Evolutionary conservation across 352 stramenopile genomes (phyloP), one percentile per base, ranked within the genome.

Genomic region (Globisporangium canariense): DNA sequence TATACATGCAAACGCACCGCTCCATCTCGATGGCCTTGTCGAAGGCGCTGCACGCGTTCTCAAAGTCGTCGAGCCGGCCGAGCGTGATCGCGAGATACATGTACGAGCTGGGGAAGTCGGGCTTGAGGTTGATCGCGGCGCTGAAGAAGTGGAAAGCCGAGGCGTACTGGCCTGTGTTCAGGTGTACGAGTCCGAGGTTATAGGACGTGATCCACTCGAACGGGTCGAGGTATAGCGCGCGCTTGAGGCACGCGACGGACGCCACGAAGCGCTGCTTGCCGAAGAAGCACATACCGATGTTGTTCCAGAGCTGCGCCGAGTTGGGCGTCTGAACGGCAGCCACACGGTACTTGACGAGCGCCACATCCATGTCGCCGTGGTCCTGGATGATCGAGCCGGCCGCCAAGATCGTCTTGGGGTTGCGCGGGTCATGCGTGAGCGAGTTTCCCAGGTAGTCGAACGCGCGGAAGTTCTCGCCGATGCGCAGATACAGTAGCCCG

Each of bases 231-330:
- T 97, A 98, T 52, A 97, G 60, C 18, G 93, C 93, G 2, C 90
- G 80, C 74, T 98, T 98, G 14, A 98, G 79, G 40, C 91, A 98
- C 40, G 93, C 82, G 7, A 98, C 82, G 0, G 91, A 92, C 66
- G 88, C 76, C 45, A 91, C 88, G 66, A 79, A 93, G 9, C 80
- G 84, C 68, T 94, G 83, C 73, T 98, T 98, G 36, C 90, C 90
- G 67, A 98, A 98, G 67, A 98, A 98, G 67, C 92, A 98, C 94
- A 98, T 98, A 55, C 91, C 93, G 49, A 98, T 88, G 70, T 98
- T 98, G 78, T 98, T 98, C 93, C 93, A 98, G 14, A 98, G 76
- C 70, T 98, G 89, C 1, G 94, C 86, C 60, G 85, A 96, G 74
- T 98, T 96, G 16, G 94, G 91, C 18, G 86, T 97, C 68, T 97